Evolutionary conservation across 768 basidiomycete species (phyloP).

Genomic region (Coprinopsis sp.): DNA sequence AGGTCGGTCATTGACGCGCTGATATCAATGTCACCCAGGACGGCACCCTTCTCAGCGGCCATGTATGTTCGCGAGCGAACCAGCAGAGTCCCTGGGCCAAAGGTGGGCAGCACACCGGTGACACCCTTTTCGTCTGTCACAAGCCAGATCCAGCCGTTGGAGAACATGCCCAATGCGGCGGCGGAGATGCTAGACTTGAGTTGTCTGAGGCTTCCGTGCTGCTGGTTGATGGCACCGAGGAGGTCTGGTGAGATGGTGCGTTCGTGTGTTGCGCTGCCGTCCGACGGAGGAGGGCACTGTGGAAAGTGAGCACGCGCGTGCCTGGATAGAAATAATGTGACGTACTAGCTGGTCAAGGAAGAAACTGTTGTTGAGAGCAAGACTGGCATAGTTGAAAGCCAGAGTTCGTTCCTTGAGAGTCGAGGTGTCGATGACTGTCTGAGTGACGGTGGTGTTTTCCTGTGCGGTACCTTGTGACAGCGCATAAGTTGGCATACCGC

Average conservation of each 20-base stretch:
- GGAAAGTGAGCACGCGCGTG: not conserved
- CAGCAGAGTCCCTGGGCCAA: slow-evolving; percentile 85
- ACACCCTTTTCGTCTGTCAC: slow-evolving; percentile 62
- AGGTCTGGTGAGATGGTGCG: slow-evolving; percentile 32
- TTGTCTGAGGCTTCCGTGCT: slow-evolving; percentile 61
- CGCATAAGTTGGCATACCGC: slow-evolving; percentile 1
- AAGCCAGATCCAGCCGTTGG: slow-evolving; percentile 84
- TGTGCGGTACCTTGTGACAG: slow-evolving; percentile 46
- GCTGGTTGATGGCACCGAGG: slow-evolving; percentile 29
- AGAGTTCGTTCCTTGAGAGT: slow-evolving; percentile 52
- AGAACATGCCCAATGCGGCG: slow-evolving; percentile 72
- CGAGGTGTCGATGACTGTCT: slow-evolving; percentile 70
- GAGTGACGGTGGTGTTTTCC: slow-evolving; percentile 54
- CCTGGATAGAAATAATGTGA: slow-evolving; percentile 14
- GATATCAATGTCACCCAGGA: slow-evolving; percentile 16
- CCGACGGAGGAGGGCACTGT: slow-evolving; percentile 38
- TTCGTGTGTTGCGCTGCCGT: slow-evolving; percentile 34
- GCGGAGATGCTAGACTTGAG: slow-evolving; percentile 76
- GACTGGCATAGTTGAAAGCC: slow-evolving; percentile 86
- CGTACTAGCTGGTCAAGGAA: slow-evolving; percentile 85
- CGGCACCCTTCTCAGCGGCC: slow-evolving; percentile 15
- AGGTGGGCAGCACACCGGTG: slow-evolving; percentile 75
- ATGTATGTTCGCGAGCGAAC: slow-evolving; percentile 50
- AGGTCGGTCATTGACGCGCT: slow-evolving; percentile 1
- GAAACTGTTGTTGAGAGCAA: slow-evolving; percentile 93